Evolutionary conservation across 1,139 yeast species (phyloP), one percentile per base, ranked within the genome.

Genomic region (Sugiyamaella paludigena): DNA sequence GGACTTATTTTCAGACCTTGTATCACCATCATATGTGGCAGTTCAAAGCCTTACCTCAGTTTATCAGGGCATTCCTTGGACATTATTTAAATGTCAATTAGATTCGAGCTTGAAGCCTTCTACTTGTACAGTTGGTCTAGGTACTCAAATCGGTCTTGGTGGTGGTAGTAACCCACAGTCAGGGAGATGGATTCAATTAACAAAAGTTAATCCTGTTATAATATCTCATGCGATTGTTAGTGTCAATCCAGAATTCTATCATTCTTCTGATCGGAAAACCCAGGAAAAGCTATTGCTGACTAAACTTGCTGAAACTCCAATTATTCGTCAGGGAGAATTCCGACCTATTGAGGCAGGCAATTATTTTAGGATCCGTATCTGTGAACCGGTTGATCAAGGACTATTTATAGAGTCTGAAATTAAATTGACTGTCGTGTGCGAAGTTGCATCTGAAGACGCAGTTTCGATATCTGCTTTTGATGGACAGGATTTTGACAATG

Each of bases 331-430:
- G 41, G 71, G 70, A 12, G 62, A 60, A 32, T 54, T 49, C 30
- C 46, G 62, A 27, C 51, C 56, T 1, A 5, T 4, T 19, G 56
- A 48, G 7, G 38, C 58, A 1, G 57, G 56, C 27, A 60, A 57
- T 40, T 43, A 58, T 7, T 43, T 36, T 30, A 26, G 49, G 13
- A 76, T 86, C 4, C 64, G 78, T 7, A 74, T 83, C 31, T 79
- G 89, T 62, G 95, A 85, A 56, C 95, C 95, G 0, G 74, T 80
- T 1, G 79, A 78, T 38, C 94, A 85, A 62, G 95, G 95, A 1
- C 41, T 64, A 7, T 58, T 64, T n/a, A 65, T 76, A 2, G 65
- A 65, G 35, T 55, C 54, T 1, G 59, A 60, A 7, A 81, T 88
- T 0, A 70, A 70, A 27, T 69, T 84, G n/a, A 75, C 81, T 1